Evolutionary conservation across 78 protist species (phyloP).

Genomic region (Creolimax fragrantissima): DNA sequence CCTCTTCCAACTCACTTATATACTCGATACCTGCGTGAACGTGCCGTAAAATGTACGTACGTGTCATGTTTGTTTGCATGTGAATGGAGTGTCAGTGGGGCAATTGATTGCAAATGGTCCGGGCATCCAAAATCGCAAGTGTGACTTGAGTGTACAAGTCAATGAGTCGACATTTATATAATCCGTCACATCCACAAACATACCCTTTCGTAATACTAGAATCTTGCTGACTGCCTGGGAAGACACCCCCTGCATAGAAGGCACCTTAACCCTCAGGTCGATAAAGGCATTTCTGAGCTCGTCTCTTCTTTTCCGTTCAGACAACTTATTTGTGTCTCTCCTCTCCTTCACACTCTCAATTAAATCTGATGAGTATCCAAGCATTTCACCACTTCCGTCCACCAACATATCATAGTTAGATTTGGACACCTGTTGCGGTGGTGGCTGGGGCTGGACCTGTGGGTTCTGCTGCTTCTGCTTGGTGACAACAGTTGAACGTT

Average conservation of each 20-base stretch:
- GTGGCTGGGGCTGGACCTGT: too few species aligned
- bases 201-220: not conserved
- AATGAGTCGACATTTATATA: not conserved
- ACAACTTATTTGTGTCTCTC: not conserved
- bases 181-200: not conserved
- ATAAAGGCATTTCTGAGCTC: not conserved
- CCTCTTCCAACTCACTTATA: not conserved
- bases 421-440: not conserved
- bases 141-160: not conserved
- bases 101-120: not conserved
- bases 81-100: not conserved
- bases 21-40: not conserved
- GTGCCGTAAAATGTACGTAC: too few species aligned
- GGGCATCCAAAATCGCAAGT: not conserved
- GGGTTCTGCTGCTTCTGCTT: too few species aligned
- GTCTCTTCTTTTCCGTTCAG: not conserved
- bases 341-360: not conserved
- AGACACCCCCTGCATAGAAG: not conserved
- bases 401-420: not conserved
- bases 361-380: not conserved
- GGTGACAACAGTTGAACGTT: too few species aligned
- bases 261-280: not conserved
- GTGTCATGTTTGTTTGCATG: not conserved
- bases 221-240: not conserved
- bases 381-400: not conserved